Conservation (phyloP, 2,329 filamentous ascomycete species). For the Aureobasidium lini region DNA sequence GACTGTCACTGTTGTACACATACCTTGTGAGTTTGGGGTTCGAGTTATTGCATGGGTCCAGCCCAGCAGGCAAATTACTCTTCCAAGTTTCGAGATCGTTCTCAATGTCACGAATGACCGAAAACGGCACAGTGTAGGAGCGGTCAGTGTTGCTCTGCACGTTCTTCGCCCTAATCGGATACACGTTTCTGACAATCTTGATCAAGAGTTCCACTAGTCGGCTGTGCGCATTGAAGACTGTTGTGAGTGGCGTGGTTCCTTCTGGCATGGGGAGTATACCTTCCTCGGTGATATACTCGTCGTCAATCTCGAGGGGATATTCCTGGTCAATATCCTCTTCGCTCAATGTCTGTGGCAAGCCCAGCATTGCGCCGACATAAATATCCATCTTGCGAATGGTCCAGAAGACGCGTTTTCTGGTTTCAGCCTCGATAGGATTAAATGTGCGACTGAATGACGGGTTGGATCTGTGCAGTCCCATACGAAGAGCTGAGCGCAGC, state of each 20-base stretch:
- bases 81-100: slow-evolving; percentile 57
- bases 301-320: slow-evolving; percentile 40
- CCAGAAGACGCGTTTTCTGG: slow-evolving; percentile 46
- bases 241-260: slow-evolving; percentile 49
- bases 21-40: slow-evolving; percentile 65
- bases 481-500: slow-evolving; percentile 42
- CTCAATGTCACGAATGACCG: slow-evolving; percentile 57
- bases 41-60: slow-evolving; percentile 73
- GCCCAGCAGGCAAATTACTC: slow-evolving; percentile 61
- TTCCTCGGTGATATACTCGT: slow-evolving; percentile 43
- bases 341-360: slow-evolving; percentile 40
- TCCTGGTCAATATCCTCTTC: slow-evolving; percentile 45
- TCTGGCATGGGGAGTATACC: slow-evolving; percentile 48
- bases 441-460: slow-evolving; percentile 35
- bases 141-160: slow-evolving; percentile 34
- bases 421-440: slow-evolving; percentile 42
- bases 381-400: slow-evolving; percentile 44
- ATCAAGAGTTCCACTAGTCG: slow-evolving; percentile 49
- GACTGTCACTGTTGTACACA: slow-evolving; percentile 24
- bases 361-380: slow-evolving; percentile 45
- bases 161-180: slow-evolving; percentile 50
- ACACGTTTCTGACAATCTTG: slow-evolving; percentile 58
- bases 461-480: slow-evolving; percentile 43
- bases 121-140: slow-evolving; percentile 56
- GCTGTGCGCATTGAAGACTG: slow-evolving; percentile 54